Evolutionary conservation across 2,329 filamentous ascomycete genomes (phyloP).

Genomic region (Aureobasidium mangrovei): DNA sequence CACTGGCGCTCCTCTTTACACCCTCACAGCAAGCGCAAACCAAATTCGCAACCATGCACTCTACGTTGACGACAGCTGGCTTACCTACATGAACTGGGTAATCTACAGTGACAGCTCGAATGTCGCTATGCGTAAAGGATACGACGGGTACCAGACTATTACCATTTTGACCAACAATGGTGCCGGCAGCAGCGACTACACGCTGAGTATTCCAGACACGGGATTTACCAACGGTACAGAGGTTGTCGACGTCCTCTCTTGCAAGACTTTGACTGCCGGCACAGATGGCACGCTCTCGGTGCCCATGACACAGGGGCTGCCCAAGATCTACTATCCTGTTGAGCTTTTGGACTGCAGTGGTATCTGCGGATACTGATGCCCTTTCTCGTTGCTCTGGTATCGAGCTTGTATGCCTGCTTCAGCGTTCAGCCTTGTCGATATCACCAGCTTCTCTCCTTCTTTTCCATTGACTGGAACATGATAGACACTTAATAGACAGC

Average conservation of each 20-base stretch:
- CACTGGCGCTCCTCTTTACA: constrained; percentile 33
- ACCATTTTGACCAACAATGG: constrained; percentile 28
- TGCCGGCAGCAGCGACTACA: constrained; percentile 20
- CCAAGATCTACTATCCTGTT: constrained; percentile 29
- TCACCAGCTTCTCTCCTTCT: neutral
- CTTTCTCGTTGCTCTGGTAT: neutral
- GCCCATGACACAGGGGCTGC: constrained; percentile 28
- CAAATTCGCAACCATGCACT: constrained; percentile 41
- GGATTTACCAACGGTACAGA: constrained; percentile 23
- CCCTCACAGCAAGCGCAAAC: constrained; percentile 39
- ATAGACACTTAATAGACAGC: neutral
- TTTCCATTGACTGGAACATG: neutral
- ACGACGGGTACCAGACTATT: constrained; percentile 29
- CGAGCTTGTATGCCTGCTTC: no score
- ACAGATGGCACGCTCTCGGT: constrained; percentile 25
- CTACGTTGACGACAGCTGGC: constrained; percentile 30
- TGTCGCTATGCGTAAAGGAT: constrained; percentile 42
- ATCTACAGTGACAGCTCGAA: constrained; percentile 34
- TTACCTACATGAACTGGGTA: constrained; percentile 32
- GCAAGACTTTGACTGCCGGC: constrained; percentile 24
- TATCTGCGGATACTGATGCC: constrained; percentile 16
- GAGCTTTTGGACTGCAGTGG: constrained; percentile 15
- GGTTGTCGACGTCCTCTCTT: constrained; percentile 33
- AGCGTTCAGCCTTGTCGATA: neutral
- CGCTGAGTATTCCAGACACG: constrained; percentile 21